phyloP scores from a whole-genome alignment of 768 basidiomycete genomes.

The Pilatotrama ljubarskyi region DNA sequence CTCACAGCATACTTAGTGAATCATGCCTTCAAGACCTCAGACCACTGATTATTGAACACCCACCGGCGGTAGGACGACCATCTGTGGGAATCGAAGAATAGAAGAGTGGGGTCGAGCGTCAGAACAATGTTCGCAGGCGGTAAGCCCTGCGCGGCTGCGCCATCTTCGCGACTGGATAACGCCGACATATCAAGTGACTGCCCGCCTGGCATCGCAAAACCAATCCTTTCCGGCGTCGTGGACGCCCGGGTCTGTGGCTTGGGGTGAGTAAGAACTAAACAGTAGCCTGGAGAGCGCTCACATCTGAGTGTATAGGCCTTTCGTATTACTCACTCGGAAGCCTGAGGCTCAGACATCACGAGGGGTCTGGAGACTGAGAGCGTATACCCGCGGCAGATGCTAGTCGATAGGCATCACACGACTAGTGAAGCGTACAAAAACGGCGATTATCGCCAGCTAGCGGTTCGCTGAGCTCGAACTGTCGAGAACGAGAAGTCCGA shows the following conservation, averaged over 20 bases:
- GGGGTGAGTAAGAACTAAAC: no score
- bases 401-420: constrained; percentile 3
- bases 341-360: no score
- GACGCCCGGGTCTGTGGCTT: no score
- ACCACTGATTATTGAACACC: background rate
- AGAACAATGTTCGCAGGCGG: background rate
- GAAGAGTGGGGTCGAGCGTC: background rate
- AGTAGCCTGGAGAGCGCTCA: no score
- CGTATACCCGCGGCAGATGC: no score
- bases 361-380: no score
- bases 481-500: background rate
- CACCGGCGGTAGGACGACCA: background rate
- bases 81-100: background rate
- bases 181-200: background rate
- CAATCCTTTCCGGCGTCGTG: no score
- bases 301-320: no score
- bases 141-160: no score
- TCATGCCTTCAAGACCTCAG: background rate
- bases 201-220: no score
- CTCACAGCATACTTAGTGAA: background rate
- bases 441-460: background rate
- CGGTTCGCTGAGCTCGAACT: constrained; percentile 5
- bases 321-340: no score
- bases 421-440: background rate
- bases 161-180: no score